These are phyloP conservation scores for Ulvella scutata DNA, from an alignment of 139 green algal species.

Conservation along the genomic window DNA sequence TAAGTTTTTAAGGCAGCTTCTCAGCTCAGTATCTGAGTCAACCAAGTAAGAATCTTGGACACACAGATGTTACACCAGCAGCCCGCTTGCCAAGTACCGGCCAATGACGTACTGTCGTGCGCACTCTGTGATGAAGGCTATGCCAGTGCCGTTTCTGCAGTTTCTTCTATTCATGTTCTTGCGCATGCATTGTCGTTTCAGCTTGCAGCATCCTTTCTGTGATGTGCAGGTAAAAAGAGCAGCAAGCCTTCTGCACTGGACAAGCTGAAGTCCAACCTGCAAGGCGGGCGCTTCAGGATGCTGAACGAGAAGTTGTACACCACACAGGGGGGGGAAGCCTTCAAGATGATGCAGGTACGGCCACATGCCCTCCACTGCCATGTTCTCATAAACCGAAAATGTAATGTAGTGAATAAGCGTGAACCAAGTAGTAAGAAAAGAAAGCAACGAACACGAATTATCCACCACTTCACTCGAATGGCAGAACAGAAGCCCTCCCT, in stretches of 20 bases:
- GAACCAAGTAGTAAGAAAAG: background rate
- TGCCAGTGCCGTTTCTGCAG: background rate
- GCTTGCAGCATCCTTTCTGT: background rate
- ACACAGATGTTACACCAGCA: too few relatives aligned
- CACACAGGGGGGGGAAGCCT: conserved; percentile 32
- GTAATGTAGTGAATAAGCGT: background rate
- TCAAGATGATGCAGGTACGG: conserved; percentile 35
- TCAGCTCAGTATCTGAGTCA: too few relatives aligned
- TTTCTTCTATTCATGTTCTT: background rate
- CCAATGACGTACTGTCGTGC: background rate
- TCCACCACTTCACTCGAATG: background rate
- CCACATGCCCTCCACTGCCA: too few relatives aligned
- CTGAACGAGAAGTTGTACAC: conserved; percentile 97
- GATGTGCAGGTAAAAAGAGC: background rate
- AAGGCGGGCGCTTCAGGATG: conserved; percentile 68
- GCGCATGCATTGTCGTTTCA: background rate
- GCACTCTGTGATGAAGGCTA: background rate
- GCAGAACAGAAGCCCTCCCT: background rate
- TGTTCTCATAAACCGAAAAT: background rate
- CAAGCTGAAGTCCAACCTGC: conserved; percentile 50
- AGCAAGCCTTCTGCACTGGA: conserved; percentile 17
- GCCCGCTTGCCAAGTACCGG: background rate
- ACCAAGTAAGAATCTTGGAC: too few relatives aligned
- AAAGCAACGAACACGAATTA: too few relatives aligned
- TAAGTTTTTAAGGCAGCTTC: too few relatives aligned